Base-by-base conservation (phyloP, 352 stramenopile species). In the Thalassiosira hispida region DNA sequence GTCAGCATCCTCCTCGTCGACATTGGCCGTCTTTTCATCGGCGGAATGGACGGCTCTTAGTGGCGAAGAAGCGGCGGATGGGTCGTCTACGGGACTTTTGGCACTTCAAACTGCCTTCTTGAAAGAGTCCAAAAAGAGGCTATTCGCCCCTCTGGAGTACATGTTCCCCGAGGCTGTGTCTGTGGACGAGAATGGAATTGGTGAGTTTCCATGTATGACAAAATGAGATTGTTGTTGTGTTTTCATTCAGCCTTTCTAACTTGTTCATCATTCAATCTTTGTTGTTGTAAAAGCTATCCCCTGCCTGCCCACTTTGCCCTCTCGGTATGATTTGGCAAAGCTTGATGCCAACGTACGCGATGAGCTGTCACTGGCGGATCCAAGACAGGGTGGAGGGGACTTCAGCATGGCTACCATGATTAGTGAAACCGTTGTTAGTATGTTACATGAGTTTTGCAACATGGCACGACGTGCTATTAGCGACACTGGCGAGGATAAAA, bases 101-200 rank as follows among this genome's bases (percentile, higher is more conserved):
- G 64, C 80, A 51, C 65, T 93, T 18, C 79, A 90, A 73, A 74
- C 67, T 25, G 79, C 83, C 2, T 93, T 93, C 38, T 57, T 91
- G 14, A 79, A 90, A 38, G 77, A 83, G 38, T 91, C 72, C 25
- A 79, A 61, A 35, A 77, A 90, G 59, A 62, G 88, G 2, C 52
- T 93, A 12, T 91, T 83, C 61, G 74, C 82, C 47, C 86, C 88
- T 9, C 59, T 93, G 12, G 70, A 91, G 64, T 90, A 79, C 68
- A 87, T 93, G 80, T 93, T 93, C 70, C 79, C 79, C 35, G 84
- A 92, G 56, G 84, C 84, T 42, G 74, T 90, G 8, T 70, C 76
- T 11, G 81, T 92, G 2, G 84, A 92, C 65, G 86, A 92, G 56
- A 72, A 86, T 52, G 88, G 88, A 38, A 72, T 88, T 18, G 82